A percentile compares a stretch with the other conserved stretches of the same genome.
These are phyloP conservation scores for Schoenoplectus triqueter DNA, from an alignment of 202 grass and related monocot genomes.

Conservation along the genomic window DNA sequence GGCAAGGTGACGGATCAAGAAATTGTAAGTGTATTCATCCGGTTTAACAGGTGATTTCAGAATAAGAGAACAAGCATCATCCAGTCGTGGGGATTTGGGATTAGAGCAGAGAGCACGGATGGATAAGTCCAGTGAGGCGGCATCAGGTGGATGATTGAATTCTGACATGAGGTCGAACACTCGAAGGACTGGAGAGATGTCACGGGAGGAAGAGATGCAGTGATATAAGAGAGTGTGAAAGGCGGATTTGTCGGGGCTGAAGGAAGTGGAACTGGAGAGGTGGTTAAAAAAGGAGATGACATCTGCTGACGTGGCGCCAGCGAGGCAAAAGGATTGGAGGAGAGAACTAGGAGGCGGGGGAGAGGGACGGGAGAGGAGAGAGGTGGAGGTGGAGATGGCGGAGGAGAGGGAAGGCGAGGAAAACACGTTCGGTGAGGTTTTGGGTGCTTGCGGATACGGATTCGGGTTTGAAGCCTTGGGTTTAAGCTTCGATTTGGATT, in stretches of 20 bases:
- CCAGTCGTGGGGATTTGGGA: constrained; percentile 34
- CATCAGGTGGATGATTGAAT: constrained; percentile 35
- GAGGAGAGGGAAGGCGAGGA: constrained; percentile 49
- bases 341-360: constrained; percentile 55
- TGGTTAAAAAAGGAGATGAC: constrained; percentile 42
- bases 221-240: constrained; percentile 50
- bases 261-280: constrained; percentile 32
- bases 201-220: constrained; percentile 29
- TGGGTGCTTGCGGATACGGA: not conserved
- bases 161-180: constrained; percentile 45
- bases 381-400: constrained; percentile 45
- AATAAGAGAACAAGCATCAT: constrained; percentile 50
- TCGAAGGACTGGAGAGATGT: constrained; percentile 28
- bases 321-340: constrained; percentile 55
- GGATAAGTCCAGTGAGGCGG: constrained; percentile 47
- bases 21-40: constrained; percentile 54
- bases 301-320: constrained; percentile 47
- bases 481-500: constrained; percentile 21
- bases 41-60: constrained; percentile 40
- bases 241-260: constrained; percentile 26
- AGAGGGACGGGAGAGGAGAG: constrained; percentile 48
- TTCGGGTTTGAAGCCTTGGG: constrained; percentile 2
- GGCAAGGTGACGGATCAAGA: constrained; percentile 70
- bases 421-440: constrained; percentile 14
- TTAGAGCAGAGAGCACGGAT: constrained; percentile 50